Base-by-base conservation (phyloP, 2,329 filamentous ascomycete genomes). In the Periconia macrospinosa region DNA sequence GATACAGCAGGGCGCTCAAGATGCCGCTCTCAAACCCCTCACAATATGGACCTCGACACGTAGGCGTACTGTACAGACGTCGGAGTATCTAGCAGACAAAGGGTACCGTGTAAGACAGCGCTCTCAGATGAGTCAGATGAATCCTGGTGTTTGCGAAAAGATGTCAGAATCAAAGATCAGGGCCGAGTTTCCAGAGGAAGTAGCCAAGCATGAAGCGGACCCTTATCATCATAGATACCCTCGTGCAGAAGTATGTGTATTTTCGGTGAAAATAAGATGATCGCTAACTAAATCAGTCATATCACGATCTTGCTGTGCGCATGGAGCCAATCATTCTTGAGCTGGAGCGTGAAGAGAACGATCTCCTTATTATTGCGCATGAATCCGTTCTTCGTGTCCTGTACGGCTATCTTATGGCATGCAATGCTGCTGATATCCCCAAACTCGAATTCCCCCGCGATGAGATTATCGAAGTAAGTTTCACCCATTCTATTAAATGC, bases 321-420 rank as follows among this genome's bases (percentile, higher is more conserved):
- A 86, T 99, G 45, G 94, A 99, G 72, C 95, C 94, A 41, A 96
- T 99, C 67, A 99, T 99, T 68, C 84, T 99, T 30, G 94, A 99
- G 73, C 84, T 99, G 14, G 94, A 99, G 78, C 88, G 94, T 42
- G 94, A 99, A 77, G 91, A 97, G 66, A 96, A 95, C 61, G 94
- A 99, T 71, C 83, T 99, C n/a, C 83, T 99, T 49, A 97, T 99
- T 69, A 97, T 99, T 62, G 94, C 94, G 0, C 94, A 99, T 73
- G 94, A 99, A 74, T 96, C 91, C 48, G 94, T 99, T n/a, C 83
- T 99, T 45, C 90, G 94, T 42, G 94, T 99, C 20, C 83, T 99
- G 3, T 99, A 99, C 71, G 92, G 92, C 20, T 99, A 99, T 75
- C 81, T 99, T 40, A 99, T 99, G 94, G 94, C 96, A 64, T 97